Evolutionary conservation across 768 basidiomycete genomes (phyloP), one percentile per base, ranked within the genome.

Genomic region (Daedaleopsis sinensis): DNA sequence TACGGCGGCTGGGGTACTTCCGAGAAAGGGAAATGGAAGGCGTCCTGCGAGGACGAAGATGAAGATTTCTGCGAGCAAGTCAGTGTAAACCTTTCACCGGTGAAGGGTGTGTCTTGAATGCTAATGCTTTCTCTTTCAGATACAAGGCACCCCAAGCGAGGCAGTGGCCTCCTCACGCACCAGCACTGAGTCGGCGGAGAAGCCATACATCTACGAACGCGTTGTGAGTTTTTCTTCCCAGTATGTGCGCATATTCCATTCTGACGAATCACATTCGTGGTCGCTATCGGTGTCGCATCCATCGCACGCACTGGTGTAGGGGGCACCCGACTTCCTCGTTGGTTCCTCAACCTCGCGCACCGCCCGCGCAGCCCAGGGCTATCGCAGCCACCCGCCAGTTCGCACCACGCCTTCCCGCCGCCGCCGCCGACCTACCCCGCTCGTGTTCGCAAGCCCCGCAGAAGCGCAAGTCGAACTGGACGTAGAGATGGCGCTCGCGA

Each of bases 21-120:
- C 7, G 59, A 62, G 42, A 67, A 67, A 52, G 67, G 64, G 11
- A 67, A 67, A 50, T 67, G 67, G 67, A 65, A 63, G 59, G 60
- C 51, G 3, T 24, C 56, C 27, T 56, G 8, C 19, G 49, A 42
- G 24, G 62, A 64, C 18, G 54, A 49, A 15, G 58, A 64, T 1
- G 37, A 10, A 12, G 27, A 24, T 27, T 42, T 55, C 27, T 19
- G 24, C 18, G 62, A 52, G 23, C 39, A 50, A 54, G 62, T 59
- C 27, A 56, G 58, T 53, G 27, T 44, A 9, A 10, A 15, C 36
- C 21, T 38, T 4, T 12, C 39, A 9, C 52, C 5, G 16, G 19
- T 21, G 5, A 5, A 2, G 27, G 27, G 15, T 38, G 37, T 21
- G 32, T 35, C 35, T 18, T 27, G 9, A 37, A 39, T 35, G 12